A percentile compares a stretch with the other conserved stretches of the same genome.
These are phyloP conservation scores for Tagetes erecta DNA, from an alignment of 129 eudicot species.

Conservation along the genomic window DNA sequence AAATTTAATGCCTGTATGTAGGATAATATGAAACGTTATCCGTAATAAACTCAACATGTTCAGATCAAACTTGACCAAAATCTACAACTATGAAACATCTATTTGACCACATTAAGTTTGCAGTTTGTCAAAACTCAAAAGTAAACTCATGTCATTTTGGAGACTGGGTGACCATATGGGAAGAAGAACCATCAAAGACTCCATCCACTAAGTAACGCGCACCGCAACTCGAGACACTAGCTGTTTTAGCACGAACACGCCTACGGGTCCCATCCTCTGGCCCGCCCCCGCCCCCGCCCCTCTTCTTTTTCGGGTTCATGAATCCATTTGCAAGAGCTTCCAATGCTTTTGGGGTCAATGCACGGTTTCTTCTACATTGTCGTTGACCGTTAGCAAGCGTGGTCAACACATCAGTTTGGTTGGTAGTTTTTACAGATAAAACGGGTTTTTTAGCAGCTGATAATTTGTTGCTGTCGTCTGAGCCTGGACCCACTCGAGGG, in stretches of 20 bases:
- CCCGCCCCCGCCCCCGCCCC: slow-evolving; percentile 31
- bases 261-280: slow-evolving; percentile 26
- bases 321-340: slow-evolving; percentile 54
- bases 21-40: background rate
- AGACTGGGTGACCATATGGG: slow-evolving; percentile 28
- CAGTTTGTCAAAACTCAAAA: background rate
- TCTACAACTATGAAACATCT: background rate
- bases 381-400: slow-evolving; percentile 37
- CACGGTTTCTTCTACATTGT: slow-evolving; percentile 57
- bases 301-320: slow-evolving; percentile 35
- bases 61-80: background rate
- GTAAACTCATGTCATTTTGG: slow-evolving; percentile 20
- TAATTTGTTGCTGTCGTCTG: slow-evolving; percentile 17
- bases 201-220: slow-evolving; percentile 19
- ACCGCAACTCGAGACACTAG: slow-evolving; percentile 33
- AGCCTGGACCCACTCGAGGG: slow-evolving; percentile 33
- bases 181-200: slow-evolving; percentile 22
- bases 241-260: slow-evolving; percentile 38
- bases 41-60: background rate
- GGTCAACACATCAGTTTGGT: background rate
- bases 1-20: no score
- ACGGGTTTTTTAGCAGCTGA: background rate
- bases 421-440: slow-evolving; percentile 15
- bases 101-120: background rate
- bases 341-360: slow-evolving; percentile 51